These are phyloP conservation scores for Auricularia sp. DNA, from an alignment of 768 basidiomycete species.

Conservation along the genomic window DNA sequence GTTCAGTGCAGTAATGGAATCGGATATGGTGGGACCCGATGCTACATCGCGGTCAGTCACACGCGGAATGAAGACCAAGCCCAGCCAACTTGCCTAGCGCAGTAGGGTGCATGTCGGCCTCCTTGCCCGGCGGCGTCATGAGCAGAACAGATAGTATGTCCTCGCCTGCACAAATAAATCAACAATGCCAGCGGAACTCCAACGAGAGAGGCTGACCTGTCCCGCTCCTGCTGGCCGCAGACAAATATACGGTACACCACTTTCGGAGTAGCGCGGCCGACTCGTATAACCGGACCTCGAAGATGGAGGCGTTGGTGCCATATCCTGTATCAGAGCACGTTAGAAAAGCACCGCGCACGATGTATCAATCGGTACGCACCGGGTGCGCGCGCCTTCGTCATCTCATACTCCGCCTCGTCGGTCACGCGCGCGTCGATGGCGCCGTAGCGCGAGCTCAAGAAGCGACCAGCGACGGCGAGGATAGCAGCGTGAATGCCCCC, in stretches of 20 bases:
- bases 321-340: conserved; percentile 29
- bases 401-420: conserved; percentile 53
- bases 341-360: background rate
- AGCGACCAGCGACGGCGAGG: conserved; percentile 60
- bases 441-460: conserved; percentile 51
- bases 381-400: conserved; percentile 42
- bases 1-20: conserved; percentile 57
- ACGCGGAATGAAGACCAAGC: background rate
- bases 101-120: background rate
- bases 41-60: conserved; percentile 28
- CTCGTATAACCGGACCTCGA: conserved; percentile 44
- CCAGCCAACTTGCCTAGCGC: background rate
- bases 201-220: conserved; percentile 5
- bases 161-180: background rate
- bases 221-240: conserved; percentile 60
- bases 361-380: conserved; percentile 29
- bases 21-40: conserved; percentile 66
- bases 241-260: conserved; percentile 55
- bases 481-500: conserved; percentile 79
- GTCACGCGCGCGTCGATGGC: conserved; percentile 49
- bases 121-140: conserved; percentile 1
- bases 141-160: background rate
- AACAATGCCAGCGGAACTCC: background rate
- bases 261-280: conserved; percentile 52
- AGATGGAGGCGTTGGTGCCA: conserved; percentile 32